Base-by-base conservation (phyloP, 176 grass and related monocot species). In the Musa schizocarpa region DNA sequence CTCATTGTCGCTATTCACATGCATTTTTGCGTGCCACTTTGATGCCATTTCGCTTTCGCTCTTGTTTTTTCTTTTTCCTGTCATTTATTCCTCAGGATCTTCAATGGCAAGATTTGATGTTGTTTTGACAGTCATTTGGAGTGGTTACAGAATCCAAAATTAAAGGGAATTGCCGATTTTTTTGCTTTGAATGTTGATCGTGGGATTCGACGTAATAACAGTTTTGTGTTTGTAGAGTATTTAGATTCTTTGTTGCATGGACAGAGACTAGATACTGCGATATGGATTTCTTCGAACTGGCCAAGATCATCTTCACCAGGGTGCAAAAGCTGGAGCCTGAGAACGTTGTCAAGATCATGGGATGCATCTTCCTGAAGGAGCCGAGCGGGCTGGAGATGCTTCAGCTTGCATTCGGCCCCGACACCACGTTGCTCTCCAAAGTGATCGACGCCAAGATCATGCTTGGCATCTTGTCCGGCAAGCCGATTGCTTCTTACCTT, bases 231-330 rank as follows among this genome's bases (percentile, higher is more conserved):
- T 43, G 34, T 43, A 43, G 34, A 4, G 34, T 43, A 6, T 43
- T 43, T 43, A 43, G 48, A 14, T 71, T 71, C 69, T 20, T 17
- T 55, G 29, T 49, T 29, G 13, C 52, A 23, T 16, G 23, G 12
- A 7, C 17, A 74, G 52, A 74, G 24, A 22, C 5, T 26, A 54
- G 68, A 50, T 50, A 51, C 17, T 10, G 34, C 8, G 69, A 26
- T 16, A 92, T 98, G 94, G 90, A 98, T 76, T 81, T 85, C 17
- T 79, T 86, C 0, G 90, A 93, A 72, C 50, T 91, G 11, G 73
- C 82, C 0, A 98, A 87, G 78, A 62, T 87, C 19, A 78, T 88
- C 52, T 87, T 83, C 68, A 82, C 69, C 11, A 67, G 86, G 69
- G 77, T 98, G 71, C 88, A 91, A 73, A 59, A 65, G 50, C 20